Percentiles rank a stretch among this genome's conserved stretches.
Conservation (phyloP, 1,284 basidiomycete species). For the Tylopilus sp. region DNA sequence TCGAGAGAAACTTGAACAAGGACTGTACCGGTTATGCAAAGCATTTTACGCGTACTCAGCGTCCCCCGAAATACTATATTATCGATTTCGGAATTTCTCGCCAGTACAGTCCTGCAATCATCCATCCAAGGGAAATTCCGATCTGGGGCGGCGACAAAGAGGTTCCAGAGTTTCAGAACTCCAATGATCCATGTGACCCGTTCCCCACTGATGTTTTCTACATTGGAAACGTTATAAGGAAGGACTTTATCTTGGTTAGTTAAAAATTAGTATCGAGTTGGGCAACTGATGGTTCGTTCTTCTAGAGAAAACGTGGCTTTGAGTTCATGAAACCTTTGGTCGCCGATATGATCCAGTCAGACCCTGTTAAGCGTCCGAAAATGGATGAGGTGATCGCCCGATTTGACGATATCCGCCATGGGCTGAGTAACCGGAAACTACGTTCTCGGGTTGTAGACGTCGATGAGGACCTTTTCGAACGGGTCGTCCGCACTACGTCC, state of each 20-base stretch:
- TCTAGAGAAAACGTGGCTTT: neutral
- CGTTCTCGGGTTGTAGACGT: conserved; percentile 17
- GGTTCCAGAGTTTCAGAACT: conserved; percentile 4
- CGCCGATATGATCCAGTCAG: neutral
- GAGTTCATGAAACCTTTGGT: neutral
- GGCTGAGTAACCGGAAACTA: conserved; percentile 15
- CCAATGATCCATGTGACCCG: conserved; percentile 3
- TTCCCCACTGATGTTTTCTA: neutral
- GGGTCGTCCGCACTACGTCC: neutral
- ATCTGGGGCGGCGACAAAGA: neutral
- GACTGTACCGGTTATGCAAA: neutral
- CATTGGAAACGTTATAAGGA: neutral
- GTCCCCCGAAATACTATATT: neutral
- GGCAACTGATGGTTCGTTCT: neutral
- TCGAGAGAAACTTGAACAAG: neutral
- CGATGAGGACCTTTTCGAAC: neutral
- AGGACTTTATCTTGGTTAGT: neutral
- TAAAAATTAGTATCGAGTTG: neutral
- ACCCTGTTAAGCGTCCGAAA: neutral
- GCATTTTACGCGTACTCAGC: neutral
- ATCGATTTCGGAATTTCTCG: neutral
- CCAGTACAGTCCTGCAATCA: neutral
- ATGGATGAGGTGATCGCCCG: neutral
- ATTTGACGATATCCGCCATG: neutral
- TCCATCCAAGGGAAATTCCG: neutral